A percentile compares a stretch with the other conserved stretches of the same genome.
Evolutionary conservation across 257 asterid species (phyloP).

Genomic region (Ilex aquifolium): DNA sequence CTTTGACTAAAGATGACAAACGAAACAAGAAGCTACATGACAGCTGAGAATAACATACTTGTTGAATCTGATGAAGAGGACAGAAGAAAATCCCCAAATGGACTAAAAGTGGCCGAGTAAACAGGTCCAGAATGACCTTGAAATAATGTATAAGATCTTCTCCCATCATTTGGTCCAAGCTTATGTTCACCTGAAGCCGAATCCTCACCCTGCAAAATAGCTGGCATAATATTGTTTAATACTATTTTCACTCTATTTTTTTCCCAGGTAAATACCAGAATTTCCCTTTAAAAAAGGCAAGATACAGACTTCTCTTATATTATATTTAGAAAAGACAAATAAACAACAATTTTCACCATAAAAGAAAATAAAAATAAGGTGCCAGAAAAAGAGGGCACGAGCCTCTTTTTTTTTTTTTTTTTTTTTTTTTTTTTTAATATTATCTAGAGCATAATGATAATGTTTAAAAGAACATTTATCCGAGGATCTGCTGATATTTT

Average conservation of each 20-base stretch:
- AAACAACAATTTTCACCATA: not conserved
- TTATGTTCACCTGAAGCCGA: constrained; percentile 37
- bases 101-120: constrained; percentile 86
- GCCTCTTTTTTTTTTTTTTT: too few relatives aligned
- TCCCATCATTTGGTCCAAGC: constrained; percentile 43
- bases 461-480: too few relatives aligned
- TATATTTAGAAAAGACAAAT: too few relatives aligned
- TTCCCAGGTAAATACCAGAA: too few relatives aligned
- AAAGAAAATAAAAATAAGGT: not conserved
- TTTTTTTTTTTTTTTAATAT: too few relatives aligned
- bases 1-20: not conserved
- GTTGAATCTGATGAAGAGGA: constrained; percentile 98
- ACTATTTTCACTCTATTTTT: not conserved
- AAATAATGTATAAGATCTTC: constrained; percentile 64
- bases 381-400: too few relatives aligned
- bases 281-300: too few relatives aligned
- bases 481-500: too few relatives aligned
- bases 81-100: constrained; percentile 80
- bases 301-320: too few relatives aligned
- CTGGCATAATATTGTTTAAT: constrained; percentile 45
- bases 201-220: constrained; percentile 67
- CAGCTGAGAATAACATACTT: constrained; percentile 33
- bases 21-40: constrained; percentile 6
- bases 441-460: too few relatives aligned
- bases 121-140: constrained; percentile 97